Evolutionary conservation across 1,284 basidiomycete species (phyloP).

Genomic region (Farysia itapuensis): DNA sequence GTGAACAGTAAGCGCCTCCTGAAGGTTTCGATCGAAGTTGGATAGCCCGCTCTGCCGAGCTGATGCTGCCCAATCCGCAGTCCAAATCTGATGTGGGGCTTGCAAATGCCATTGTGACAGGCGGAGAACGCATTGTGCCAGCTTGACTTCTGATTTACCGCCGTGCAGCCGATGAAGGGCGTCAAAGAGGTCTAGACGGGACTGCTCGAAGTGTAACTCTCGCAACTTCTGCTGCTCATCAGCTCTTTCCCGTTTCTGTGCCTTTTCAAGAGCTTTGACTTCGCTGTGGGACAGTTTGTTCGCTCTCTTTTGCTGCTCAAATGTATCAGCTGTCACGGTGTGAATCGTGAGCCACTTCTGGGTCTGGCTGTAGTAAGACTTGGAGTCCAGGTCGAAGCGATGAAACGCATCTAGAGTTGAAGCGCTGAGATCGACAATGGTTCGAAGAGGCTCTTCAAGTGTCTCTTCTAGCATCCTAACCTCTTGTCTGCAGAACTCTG

Average conservation of each 20-base stretch:
- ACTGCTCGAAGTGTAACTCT: slow-evolving; percentile 39
- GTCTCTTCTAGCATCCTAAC: slow-evolving; percentile 11
- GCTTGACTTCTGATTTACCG: slow-evolving; percentile 32
- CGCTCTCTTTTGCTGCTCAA: not conserved
- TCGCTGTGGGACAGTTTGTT: not conserved
- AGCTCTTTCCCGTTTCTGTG: slow-evolving; percentile 20
- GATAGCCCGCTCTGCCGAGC: slow-evolving; percentile 1
- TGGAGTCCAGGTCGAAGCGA: slow-evolving; percentile 41
- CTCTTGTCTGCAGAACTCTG: slow-evolving; percentile 14
- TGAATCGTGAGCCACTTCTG: slow-evolving; percentile 52
- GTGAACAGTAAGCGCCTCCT: slow-evolving; percentile 4
- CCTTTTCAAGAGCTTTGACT: slow-evolving; percentile 2
- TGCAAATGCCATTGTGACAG: slow-evolving; percentile 28
- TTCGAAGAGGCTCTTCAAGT: slow-evolving; percentile 32
- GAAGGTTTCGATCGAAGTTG: slow-evolving; percentile 2
- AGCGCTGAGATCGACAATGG: slow-evolving; percentile 35
- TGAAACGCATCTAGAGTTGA: slow-evolving; percentile 30
- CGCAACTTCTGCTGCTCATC: slow-evolving; percentile 50
- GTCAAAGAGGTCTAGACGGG: slow-evolving; percentile 34
- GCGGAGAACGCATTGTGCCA: slow-evolving; percentile 18
- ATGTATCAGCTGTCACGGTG: slow-evolving; percentile 2
- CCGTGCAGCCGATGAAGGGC: slow-evolving; percentile 27
- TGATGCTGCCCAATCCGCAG: not conserved
- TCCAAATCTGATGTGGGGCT: slow-evolving; percentile 3
- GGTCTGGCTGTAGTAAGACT: slow-evolving; percentile 46